Percentiles rank a stretch among this genome's conserved stretches.
Evolutionary conservation across 257 asterid species (phyloP).

Genomic region (Orobanche coerulescens): DNA sequence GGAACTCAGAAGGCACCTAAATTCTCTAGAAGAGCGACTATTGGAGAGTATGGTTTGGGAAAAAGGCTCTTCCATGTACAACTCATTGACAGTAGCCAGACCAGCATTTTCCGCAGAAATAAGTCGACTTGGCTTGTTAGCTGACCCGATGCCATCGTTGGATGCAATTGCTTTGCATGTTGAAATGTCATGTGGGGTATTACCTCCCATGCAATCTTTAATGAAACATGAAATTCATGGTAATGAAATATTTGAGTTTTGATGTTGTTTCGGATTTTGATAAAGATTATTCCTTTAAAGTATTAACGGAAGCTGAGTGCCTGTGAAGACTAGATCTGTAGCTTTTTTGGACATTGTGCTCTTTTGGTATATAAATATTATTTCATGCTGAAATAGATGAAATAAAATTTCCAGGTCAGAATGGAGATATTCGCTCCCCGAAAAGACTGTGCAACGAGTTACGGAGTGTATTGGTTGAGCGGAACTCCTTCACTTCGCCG

Average conservation of each 20-base stretch:
- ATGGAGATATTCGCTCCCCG: slow-evolving; percentile 84
- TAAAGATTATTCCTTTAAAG: background rate
- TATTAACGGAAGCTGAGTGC: background rate
- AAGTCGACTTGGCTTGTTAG: slow-evolving; percentile 74
- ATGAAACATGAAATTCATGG: slow-evolving; percentile 63
- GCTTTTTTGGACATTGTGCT: slow-evolving; percentile 9
- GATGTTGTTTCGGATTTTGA: slow-evolving; percentile 1
- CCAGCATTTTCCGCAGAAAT: slow-evolving; percentile 82
- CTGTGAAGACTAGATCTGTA: background rate
- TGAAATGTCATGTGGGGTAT: slow-evolving; percentile 47
- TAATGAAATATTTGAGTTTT: slow-evolving; percentile 23
- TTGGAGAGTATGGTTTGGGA: slow-evolving; percentile 99
- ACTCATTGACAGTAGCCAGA: slow-evolving; percentile 78
- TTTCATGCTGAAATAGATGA: slow-evolving; percentile 15
- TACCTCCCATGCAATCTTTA: slow-evolving; percentile 35
- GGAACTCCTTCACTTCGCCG: slow-evolving; percentile 93
- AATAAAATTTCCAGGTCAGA: slow-evolving; percentile 49
- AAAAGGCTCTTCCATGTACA: slow-evolving; percentile 97
- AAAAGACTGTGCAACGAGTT: slow-evolving; percentile 71
- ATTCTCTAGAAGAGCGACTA: slow-evolving; percentile 90
- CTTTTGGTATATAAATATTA: slow-evolving; percentile 17
- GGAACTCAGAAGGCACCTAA: slow-evolving; percentile 89
- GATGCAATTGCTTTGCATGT: slow-evolving; percentile 88
- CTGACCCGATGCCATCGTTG: slow-evolving; percentile 97
- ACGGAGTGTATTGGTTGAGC: slow-evolving; percentile 81